A percentile compares a stretch with the other conserved stretches of the same genome.
Evolutionary conservation across 2,329 filamentous ascomycete genomes (phyloP).

Genomic region (Aaosphaeria arxii): DNA sequence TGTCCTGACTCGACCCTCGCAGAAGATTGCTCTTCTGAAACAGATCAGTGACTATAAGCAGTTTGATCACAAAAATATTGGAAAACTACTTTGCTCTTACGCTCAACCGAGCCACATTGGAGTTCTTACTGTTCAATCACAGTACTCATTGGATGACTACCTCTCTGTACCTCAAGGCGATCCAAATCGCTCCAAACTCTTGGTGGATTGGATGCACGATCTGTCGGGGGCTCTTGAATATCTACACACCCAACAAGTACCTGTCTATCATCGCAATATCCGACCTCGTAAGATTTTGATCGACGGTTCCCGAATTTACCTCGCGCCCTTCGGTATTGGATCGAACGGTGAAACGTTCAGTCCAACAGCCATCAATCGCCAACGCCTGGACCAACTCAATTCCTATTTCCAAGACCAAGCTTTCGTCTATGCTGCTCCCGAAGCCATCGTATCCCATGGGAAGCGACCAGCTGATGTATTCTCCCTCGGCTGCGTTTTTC

Average conservation of each 20-base stretch:
- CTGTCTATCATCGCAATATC: constrained; percentile 33
- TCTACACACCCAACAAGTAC: constrained; percentile 31
- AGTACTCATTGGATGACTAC: constrained; percentile 38
- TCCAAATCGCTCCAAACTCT: constrained; percentile 26
- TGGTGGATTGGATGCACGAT: constrained; percentile 41
- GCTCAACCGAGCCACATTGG: constrained; percentile 35
- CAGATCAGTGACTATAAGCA: constrained; percentile 37
- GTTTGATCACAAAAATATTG: constrained; percentile 39
- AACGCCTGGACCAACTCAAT: constrained; percentile 27
- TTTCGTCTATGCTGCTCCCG: constrained; percentile 39
- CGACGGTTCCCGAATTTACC: constrained; percentile 29
- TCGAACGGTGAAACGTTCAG: constrained; percentile 24
- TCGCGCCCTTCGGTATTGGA: constrained; percentile 37
- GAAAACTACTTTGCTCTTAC: constrained; percentile 37
- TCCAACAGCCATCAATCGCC: constrained; percentile 22
- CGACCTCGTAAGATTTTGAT: constrained; percentile 40
- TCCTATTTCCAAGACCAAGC: constrained; percentile 31
- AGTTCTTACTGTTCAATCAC: constrained; percentile 30
- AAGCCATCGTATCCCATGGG: constrained; percentile 33
- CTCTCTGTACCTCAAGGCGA: constrained; percentile 28
- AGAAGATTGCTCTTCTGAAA: constrained; percentile 33
- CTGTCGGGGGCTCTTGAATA: constrained; percentile 38
- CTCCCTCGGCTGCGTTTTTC: constrained; percentile 38
- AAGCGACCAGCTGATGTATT: constrained; percentile 39
- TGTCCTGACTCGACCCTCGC: constrained; percentile 30